Conservation (phyloP, 2,329 filamentous ascomycete species). For the Monosporascus sp. region DNA sequence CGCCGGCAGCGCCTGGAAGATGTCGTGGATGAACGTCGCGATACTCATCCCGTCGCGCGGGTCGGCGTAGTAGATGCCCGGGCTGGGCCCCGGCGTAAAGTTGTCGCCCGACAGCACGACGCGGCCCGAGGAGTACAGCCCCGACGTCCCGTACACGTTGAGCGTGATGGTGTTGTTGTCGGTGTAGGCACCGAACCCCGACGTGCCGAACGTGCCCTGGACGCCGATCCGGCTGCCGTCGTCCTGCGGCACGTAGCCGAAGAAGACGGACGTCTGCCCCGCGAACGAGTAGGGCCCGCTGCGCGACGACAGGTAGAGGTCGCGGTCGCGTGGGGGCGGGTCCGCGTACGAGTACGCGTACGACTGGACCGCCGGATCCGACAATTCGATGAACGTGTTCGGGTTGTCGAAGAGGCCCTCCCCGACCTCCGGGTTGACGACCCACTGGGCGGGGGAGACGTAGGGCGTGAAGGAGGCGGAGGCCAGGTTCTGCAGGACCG, state of each 20-base stretch:
- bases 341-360: conserved; percentile 41
- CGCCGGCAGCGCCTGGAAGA: conserved; percentile 38
- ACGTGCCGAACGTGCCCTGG: conserved; percentile 47
- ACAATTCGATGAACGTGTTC: conserved; percentile 47
- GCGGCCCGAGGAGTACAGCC: conserved; percentile 41
- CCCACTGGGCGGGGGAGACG: conserved; percentile 32
- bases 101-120: conserved; percentile 36
- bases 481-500: conserved; percentile 14
- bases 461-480: conserved; percentile 13
- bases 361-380: conserved; percentile 35
- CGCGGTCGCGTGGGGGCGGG: conserved; percentile 34
- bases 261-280: conserved; percentile 48
- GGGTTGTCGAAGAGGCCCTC: conserved; percentile 50
- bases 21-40: conserved; percentile 42
- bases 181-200: conserved; percentile 35
- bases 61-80: conserved; percentile 41
- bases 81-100: conserved; percentile 35
- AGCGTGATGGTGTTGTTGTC: conserved; percentile 44
- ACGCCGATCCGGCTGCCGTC: conserved; percentile 38
- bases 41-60: conserved; percentile 42
- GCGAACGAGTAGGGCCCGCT: conserved; percentile 49
- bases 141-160: conserved; percentile 53
- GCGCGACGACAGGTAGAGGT: conserved; percentile 40
- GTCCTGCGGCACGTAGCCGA: conserved; percentile 37
- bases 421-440: conserved; percentile 44